Conservation (phyloP, 306 rosid genomes). For the Vigna reflexopilosa region DNA sequence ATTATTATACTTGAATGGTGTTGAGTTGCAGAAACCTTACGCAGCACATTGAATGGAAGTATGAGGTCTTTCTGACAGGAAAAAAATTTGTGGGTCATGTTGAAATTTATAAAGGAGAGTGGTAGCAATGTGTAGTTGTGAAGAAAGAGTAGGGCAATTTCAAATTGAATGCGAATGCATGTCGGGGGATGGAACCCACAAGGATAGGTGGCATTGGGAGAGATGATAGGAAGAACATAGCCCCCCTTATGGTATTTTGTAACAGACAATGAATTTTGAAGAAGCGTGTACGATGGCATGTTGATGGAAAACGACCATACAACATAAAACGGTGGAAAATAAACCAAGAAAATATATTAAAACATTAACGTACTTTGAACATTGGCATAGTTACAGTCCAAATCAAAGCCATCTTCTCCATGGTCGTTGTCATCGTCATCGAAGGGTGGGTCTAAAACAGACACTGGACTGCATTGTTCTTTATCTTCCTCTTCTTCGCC, state of each 20-base stretch:
- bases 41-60: conserved; percentile 48
- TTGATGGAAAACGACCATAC: conserved; percentile 59
- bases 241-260: conserved; percentile 40
- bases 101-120: conserved; percentile 41
- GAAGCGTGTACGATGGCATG: conserved; percentile 45
- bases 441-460: conserved; percentile 90
- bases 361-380: conserved; percentile 77
- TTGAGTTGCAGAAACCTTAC: conserved; percentile 19
- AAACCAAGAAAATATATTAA: background rate
- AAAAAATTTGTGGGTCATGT: conserved; percentile 54
- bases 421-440: conserved; percentile 62
- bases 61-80: conserved; percentile 36
- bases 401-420: conserved; percentile 54
- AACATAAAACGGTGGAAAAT: conserved; percentile 41
- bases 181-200: conserved; percentile 70
- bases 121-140: conserved; percentile 17
- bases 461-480: conserved; percentile 94
- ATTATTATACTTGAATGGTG: conserved; percentile 29
- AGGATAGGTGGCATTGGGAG: conserved; percentile 51
- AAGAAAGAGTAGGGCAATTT: conserved; percentile 43
- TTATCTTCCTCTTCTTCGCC: conserved; percentile 79
- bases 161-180: conserved; percentile 49
- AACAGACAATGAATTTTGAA: conserved; percentile 41
- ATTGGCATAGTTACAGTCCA: conserved; percentile 86
- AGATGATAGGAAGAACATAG: conserved; percentile 29